These are phyloP conservation scores for Scedosporium dehoogii DNA, from an alignment of 2,329 filamentous ascomycete genomes.

Conservation along the genomic window DNA sequence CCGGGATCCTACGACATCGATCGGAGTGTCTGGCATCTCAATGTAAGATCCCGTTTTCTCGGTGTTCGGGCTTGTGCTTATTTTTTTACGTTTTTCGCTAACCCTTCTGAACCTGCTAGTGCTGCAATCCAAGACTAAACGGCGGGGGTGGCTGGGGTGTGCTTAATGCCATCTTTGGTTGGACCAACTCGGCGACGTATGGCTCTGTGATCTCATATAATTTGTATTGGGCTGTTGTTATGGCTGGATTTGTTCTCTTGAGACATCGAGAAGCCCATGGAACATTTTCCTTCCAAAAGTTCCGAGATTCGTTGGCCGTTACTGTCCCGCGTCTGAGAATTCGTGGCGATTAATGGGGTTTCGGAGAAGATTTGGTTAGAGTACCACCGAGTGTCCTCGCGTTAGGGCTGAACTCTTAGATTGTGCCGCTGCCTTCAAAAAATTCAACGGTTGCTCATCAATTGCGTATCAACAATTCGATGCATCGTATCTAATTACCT, in stretches of 20 bases:
- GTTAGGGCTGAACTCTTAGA: no score
- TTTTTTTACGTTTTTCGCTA: conserved; percentile 18
- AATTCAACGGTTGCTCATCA: no score
- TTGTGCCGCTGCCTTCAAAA: no score
- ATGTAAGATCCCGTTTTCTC: conserved; percentile 37
- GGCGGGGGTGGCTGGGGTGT: conserved; percentile 62
- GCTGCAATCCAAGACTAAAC: conserved; percentile 54
- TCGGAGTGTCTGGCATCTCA: conserved; percentile 72
- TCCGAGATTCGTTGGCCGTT: neutral
- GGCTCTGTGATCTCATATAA: conserved; percentile 74
- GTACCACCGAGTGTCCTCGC: no score
- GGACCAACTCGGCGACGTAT: conserved; percentile 67
- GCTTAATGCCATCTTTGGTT: conserved; percentile 66
- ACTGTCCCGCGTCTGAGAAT: neutral
- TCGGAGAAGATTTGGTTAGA: no score
- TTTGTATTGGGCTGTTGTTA: conserved; percentile 66
- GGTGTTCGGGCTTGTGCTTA: conserved; percentile 13
- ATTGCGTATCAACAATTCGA: no score
- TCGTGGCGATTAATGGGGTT: neutral
- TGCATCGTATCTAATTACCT: no score
- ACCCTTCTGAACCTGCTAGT: conserved; percentile 31
- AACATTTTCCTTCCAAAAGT: neutral
- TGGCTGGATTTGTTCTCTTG: conserved; percentile 48
- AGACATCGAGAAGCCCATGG: conserved; percentile 44
- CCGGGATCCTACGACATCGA: conserved; percentile 70